phyloP scores from a whole-genome alignment of 2,329 filamentous ascomycete species.

The Lachnellula cervina region DNA sequence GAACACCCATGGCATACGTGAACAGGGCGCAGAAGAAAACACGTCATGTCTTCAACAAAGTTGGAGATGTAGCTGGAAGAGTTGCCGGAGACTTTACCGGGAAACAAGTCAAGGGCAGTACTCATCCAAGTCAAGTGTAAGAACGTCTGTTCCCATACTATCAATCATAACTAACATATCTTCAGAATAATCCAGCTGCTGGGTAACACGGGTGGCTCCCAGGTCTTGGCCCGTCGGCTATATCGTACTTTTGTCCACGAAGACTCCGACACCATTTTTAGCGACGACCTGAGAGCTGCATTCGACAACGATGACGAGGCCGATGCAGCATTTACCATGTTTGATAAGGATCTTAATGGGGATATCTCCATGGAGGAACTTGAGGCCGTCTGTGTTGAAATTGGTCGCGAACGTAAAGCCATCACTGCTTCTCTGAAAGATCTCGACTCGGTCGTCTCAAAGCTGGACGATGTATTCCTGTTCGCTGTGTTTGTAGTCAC shows the following conservation, averaged over 20 bases:
- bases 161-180: slow-evolving; percentile 10
- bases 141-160: background rate
- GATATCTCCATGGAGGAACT: slow-evolving; percentile 95
- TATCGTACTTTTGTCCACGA: slow-evolving; percentile 80
- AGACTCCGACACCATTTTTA: slow-evolving; percentile 68
- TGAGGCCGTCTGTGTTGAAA: slow-evolving; percentile 88
- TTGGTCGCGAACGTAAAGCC: slow-evolving; percentile 89
- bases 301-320: slow-evolving; percentile 83
- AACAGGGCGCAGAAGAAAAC: slow-evolving; percentile 68
- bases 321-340: slow-evolving; percentile 83
- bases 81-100: slow-evolving; percentile 92
- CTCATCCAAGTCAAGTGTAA: slow-evolving; percentile 73
- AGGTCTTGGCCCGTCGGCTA: slow-evolving; percentile 79
- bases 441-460: slow-evolving; percentile 85
- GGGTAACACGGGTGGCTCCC: slow-evolving; percentile 65
- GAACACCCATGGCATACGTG: slow-evolving; percentile 68
- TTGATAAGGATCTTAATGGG: slow-evolving; percentile 94
- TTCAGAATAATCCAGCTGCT: slow-evolving; percentile 66
- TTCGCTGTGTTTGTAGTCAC: slow-evolving; percentile 79
- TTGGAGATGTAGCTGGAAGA: slow-evolving; percentile 78
- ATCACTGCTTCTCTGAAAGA: slow-evolving; percentile 94
- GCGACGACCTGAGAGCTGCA: slow-evolving; percentile 72
- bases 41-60: slow-evolving; percentile 68
- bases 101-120: slow-evolving; percentile 59
- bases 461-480: slow-evolving; percentile 83